Conservation (phyloP, 768 basidiomycete species). For the Naganishia vaughanmartiniae region DNA sequence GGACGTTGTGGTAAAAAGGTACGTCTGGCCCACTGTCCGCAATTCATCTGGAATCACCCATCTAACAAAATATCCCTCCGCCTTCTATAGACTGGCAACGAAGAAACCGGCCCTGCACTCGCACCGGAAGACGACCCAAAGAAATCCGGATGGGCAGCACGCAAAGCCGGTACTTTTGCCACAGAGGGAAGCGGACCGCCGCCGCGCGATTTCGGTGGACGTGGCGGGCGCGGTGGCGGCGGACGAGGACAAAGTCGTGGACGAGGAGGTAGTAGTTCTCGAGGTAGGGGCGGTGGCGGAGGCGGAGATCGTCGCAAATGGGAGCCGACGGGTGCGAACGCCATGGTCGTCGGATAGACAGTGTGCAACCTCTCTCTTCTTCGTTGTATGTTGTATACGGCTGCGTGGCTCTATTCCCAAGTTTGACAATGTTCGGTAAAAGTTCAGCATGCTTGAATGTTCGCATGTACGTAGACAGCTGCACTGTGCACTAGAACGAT, state of each 20-base stretch:
- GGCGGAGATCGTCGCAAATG: conserved; percentile 37
- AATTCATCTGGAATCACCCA: background rate
- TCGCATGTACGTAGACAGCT: no score
- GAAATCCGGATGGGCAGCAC: conserved; percentile 33
- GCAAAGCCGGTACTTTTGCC: conserved; percentile 28
- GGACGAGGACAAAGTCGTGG: conserved; percentile 16
- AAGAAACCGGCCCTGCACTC: background rate
- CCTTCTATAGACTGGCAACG: conserved; percentile 1
- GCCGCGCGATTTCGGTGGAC: background rate
- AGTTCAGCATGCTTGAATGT: no score
- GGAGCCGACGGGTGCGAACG: conserved; percentile 47
- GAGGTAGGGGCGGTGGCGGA: conserved; percentile 32
- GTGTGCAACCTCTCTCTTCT: background rate
- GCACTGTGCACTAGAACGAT: no score
- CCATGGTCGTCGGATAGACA: conserved; percentile 28
- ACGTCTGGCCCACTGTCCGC: conserved; percentile 24
- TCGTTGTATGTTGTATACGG: background rate
- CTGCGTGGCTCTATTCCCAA: no score
- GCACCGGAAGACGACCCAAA: conserved; percentile 7
- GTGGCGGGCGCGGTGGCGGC: background rate
- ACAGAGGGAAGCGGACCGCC: conserved; percentile 8
- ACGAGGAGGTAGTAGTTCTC: conserved; percentile 26
- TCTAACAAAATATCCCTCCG: background rate
- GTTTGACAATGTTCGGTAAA: no score
- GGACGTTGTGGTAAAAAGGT: conserved; percentile 40